Base-by-base conservation (phyloP, 768 basidiomycete species). In the Rhizopogon roseolus region DNA sequence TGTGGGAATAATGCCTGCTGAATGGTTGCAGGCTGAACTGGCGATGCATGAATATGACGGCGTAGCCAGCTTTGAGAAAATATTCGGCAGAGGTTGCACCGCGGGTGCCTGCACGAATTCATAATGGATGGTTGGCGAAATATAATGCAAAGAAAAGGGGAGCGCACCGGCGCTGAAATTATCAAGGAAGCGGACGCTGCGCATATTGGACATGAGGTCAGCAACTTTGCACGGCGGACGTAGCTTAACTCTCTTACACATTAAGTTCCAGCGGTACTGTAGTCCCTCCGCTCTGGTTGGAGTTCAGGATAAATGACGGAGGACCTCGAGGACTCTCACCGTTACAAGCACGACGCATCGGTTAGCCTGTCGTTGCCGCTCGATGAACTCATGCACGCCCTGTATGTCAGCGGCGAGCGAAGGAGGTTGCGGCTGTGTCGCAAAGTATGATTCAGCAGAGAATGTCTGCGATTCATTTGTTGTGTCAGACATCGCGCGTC, bases 51-150 rank as follows among this genome's bases (percentile, higher is more conserved):
- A 99, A 99, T 60, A 99, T 93, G 69, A 99, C 97, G 25, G 95
- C 94, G 74, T 98, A 98, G 53, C 88, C 90, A 6, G 90, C 85
- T 62, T 88, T 83, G 56, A 98, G 81, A 68, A 99, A 98, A 74
- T 98, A 97, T 71, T 99, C 97, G 2, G 97, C 96, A 17, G 97
- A 98, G 0, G 96, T 94, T 29, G 97, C 92, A 41, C 97, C 97
- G 64, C 97, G 81, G 17, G 97, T 99, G 50, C 96, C 95, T 91
- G 53, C 8, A 22, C 53, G n/a, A 59, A 8, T 38, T 52, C 40
- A 44, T 50, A 42, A 43, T 51, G 4, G 38, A 36, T 22, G 9
- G 9, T 48, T 36, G 8, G 34, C 8, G 16, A 38, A 54, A 48
- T 55, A 51, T 3, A 22, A 39, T 6, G 39, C 46, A 29, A 9